These are phyloP conservation scores for Xanthoconium purpureum DNA, from an alignment of 768 basidiomycete genomes.

Conservation along the genomic window DNA sequence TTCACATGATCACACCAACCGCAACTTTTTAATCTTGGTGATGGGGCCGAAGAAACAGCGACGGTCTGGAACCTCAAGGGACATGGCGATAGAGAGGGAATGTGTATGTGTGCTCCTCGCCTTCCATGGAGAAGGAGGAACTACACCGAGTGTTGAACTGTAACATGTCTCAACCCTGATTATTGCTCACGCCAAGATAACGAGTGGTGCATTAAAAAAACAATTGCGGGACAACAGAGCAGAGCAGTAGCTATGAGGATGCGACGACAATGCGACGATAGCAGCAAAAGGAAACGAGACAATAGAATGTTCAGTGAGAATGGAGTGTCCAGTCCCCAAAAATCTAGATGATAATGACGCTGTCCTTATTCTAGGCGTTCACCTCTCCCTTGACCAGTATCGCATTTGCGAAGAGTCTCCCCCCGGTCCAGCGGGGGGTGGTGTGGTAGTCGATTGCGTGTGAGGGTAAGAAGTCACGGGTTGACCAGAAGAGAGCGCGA, in stretches of 20 bases:
- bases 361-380: slow-evolving; percentile 7
- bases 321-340: slow-evolving; percentile 14
- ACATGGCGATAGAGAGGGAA: slow-evolving; percentile 4
- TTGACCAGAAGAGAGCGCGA: slow-evolving; percentile 21
- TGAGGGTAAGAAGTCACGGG: slow-evolving; percentile 28
- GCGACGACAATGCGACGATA: slow-evolving; percentile 13
- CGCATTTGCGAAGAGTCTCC: slow-evolving; percentile 25
- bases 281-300: background rate
- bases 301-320: slow-evolving; percentile 2
- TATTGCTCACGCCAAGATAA: slow-evolving; percentile 15
- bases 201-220: slow-evolving; percentile 10
- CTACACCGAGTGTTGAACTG: background rate
- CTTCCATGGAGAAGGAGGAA: slow-evolving; percentile 6
- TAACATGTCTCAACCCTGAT: slow-evolving; percentile 16
- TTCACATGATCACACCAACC: slow-evolving; percentile 8
- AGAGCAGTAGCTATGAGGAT: slow-evolving; percentile 8
- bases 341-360: slow-evolving; percentile 9
- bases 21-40: slow-evolving; percentile 22
- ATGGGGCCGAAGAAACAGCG: slow-evolving; percentile 4
- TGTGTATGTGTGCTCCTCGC: background rate
- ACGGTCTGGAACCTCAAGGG: slow-evolving; percentile 12
- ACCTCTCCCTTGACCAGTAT: slow-evolving; percentile 28
- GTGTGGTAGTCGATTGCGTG: slow-evolving; percentile 16
- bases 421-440: slow-evolving; percentile 30
- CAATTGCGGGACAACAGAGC: slow-evolving; percentile 8